These are phyloP conservation scores for Pholiota adiposa DNA, from an alignment of 1,284 basidiomycete species.

Conservation along the genomic window DNA sequence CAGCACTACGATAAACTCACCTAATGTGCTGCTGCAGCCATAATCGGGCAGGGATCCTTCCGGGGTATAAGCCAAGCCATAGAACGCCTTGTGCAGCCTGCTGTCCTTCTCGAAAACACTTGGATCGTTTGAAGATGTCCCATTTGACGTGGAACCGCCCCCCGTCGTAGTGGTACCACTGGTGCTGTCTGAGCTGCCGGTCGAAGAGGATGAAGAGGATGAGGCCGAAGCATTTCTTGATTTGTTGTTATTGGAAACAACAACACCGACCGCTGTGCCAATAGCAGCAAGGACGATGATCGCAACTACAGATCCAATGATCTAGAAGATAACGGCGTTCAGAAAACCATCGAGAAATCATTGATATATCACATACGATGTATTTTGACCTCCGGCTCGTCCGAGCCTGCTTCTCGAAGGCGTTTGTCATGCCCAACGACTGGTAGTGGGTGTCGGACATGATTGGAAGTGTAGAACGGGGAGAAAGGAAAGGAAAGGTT, in stretches of 20 bases:
- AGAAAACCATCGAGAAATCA: background rate
- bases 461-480: conserved; percentile 6
- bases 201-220: background rate
- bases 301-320: conserved; percentile 48
- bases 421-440: conserved; percentile 25
- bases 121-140: conserved; percentile 46
- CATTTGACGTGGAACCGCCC: conserved; percentile 20
- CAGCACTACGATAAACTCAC: too few relatives aligned
- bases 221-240: conserved; percentile 19
- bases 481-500: conserved; percentile 13
- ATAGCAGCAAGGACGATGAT: conserved; percentile 49
- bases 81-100: conserved; percentile 65
- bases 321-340: conserved; percentile 34
- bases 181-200: conserved; percentile 10
- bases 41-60: conserved; percentile 51
- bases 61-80: conserved; percentile 69
- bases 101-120: conserved; percentile 66
- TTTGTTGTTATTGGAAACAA: conserved; percentile 48
- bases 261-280: conserved; percentile 57
- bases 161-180: conserved; percentile 5
- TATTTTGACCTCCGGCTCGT: conserved; percentile 33
- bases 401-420: conserved; percentile 31
- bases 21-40: conserved; percentile 48
- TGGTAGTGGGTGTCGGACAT: conserved; percentile 27
- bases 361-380: conserved; percentile 32